Evolutionary conservation across 768 basidiomycete species (phyloP), one percentile per base, ranked within the genome.

Genomic region (Gyrodon lividus): DNA sequence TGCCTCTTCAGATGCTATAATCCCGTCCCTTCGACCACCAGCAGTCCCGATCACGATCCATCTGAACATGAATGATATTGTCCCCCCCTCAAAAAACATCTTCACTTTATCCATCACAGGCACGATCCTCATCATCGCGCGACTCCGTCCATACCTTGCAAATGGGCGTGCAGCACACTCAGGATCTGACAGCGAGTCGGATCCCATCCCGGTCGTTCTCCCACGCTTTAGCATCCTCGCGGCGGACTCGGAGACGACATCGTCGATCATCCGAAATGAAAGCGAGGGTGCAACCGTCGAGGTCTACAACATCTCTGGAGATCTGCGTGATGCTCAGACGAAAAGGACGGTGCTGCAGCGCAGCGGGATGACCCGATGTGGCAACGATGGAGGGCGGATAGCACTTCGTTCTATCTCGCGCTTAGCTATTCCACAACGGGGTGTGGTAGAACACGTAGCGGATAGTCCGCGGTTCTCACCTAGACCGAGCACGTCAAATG

Each of bases 41-140:
- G 77, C 77, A 17, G 70, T 75, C 13, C 84, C 87, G 3, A 75
- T 92, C 40, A 88, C 87, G 0, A 68, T 91, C 8, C 88, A 90
- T 63, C 57, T 92, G 52, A 89, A 91, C 61, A 88, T 91, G 75
- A 87, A 88, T 57, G 87, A 91, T 37, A 72, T 91, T 6, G 73
- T 82, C 22, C 79, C 82, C 3, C 81, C 87, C 8, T 70, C 76
- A 24, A 86, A 83, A 67, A 84, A 82, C 52, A 59, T 72, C 14
- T 85, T 92, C 59, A 77, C 77, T 5, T 88, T 91, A 66, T 77
- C 72, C 10, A 78, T 91, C 41, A 74, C 77, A 10, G 88, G 89
- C 6, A 82, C 77, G 6, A 73, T 91, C 39, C 71, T 90, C 4
- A 68, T 92, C 28, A 76, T 75, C 5, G 73, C 85, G 40, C 75